phyloP scores from a whole-genome alignment of 139 green algal genomes.

The Diplosphaera chodatii region DNA sequence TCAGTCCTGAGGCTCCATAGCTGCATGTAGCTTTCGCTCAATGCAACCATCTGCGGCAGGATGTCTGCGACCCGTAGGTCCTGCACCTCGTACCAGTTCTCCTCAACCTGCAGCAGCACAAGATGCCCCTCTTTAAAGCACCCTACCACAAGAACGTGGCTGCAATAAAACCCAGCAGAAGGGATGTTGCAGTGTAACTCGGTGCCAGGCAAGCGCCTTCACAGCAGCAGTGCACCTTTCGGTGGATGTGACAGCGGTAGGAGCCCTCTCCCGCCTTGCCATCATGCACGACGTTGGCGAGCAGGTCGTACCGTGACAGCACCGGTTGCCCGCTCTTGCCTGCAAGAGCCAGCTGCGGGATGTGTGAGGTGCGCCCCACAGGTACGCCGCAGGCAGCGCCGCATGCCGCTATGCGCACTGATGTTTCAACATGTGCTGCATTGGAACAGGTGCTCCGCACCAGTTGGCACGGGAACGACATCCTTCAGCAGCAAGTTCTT shows the following conservation, averaged over 20 bases:
- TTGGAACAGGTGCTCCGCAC: too few species aligned
- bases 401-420: too few species aligned
- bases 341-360: conserved; percentile 1
- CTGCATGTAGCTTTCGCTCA: conserved; percentile 91
- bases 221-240: too few species aligned
- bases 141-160: too few species aligned
- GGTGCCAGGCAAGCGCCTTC: too few species aligned
- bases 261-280: conserved; percentile 53
- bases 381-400: too few species aligned
- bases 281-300: conserved; percentile 87
- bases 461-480: conserved; percentile 55
- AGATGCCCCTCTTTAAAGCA: too few species aligned
- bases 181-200: too few species aligned
- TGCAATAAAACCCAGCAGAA: too few species aligned
- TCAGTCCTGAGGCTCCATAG: conserved; percentile 59
- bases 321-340: conserved; percentile 17
- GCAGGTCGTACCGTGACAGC: conserved; percentile 79
- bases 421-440: too few species aligned
- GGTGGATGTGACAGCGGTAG: conserved; percentile 77
- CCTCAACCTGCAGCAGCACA: conserved; percentile 16
- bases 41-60: conserved; percentile 90
- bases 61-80: conserved; percentile 90
- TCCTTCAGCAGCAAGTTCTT: conserved; percentile 84
- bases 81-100: conserved; percentile 88
- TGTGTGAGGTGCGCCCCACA: too few species aligned